Percentiles rank a stretch among this genome's conserved stretches.
Evolutionary conservation across 2,329 filamentous ascomycete species (phyloP).

Genomic region (Aspergillus phoenicis): DNA sequence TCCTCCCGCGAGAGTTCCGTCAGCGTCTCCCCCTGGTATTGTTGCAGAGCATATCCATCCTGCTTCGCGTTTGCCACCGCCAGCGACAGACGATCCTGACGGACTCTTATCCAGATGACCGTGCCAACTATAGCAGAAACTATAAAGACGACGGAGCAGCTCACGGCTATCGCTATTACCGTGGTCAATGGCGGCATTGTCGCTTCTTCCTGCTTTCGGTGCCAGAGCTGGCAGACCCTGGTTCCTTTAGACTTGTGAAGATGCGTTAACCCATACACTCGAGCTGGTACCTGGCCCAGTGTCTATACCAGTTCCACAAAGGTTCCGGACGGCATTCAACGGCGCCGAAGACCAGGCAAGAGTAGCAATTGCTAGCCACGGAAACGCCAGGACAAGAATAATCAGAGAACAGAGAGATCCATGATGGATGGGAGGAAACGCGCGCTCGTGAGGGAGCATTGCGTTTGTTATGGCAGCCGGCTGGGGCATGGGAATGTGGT

Average conservation of each 20-base stretch:
- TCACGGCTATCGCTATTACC: conserved; percentile 40
- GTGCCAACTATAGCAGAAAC: conserved; percentile 35
- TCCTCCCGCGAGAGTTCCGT: conserved; percentile 38
- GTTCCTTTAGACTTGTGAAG: not conserved
- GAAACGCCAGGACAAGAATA: conserved; percentile 12
- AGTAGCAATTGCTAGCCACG: conserved; percentile 13
- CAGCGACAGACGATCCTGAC: conserved; percentile 36
- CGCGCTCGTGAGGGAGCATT: conserved; percentile 16
- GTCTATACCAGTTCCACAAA: not conserved
- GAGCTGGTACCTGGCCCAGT: not conserved
- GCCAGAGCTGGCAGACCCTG: conserved; percentile 3
- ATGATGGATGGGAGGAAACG: conserved; percentile 15
- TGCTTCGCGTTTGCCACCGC: conserved; percentile 28
- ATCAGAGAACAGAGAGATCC: conserved; percentile 13
- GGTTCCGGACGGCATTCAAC: conserved; percentile 2
- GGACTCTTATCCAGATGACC: conserved; percentile 39
- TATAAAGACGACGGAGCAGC: conserved; percentile 37
- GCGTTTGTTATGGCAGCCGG: conserved; percentile 36
- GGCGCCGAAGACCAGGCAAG: conserved; percentile 10
- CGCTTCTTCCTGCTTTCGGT: conserved; percentile 5
- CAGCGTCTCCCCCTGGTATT: conserved; percentile 31
- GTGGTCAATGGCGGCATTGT: conserved; percentile 38
- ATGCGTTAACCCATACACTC: conserved; percentile 9
- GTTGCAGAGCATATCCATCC: conserved; percentile 25
- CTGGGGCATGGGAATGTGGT: conserved; percentile 33